phyloP scores from a whole-genome alignment of 1,139 yeast species.

The Yamadazyma oceani region DNA sequence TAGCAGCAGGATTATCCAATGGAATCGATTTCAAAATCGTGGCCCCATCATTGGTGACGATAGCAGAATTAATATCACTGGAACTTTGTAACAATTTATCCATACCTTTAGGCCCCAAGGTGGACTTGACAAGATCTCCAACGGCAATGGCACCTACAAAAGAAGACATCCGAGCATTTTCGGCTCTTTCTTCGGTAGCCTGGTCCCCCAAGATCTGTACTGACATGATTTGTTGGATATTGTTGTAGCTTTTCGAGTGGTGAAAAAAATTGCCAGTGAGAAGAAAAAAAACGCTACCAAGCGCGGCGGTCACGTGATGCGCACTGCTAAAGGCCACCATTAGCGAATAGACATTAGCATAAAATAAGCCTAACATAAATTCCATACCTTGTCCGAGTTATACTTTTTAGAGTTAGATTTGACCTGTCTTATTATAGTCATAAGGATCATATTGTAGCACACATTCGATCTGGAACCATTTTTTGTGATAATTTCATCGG shows the following conservation, averaged over 20 bases:
- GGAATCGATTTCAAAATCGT: constrained; percentile 94
- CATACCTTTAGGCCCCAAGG: constrained; percentile 98
- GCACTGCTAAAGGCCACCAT: no score
- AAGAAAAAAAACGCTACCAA: no score
- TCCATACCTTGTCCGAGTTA: no score
- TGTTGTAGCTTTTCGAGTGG: constrained; percentile 3
- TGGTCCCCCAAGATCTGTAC: constrained; percentile 96
- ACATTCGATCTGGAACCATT: no score
- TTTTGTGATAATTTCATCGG: no score
- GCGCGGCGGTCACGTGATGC: no score
- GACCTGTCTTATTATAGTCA: no score
- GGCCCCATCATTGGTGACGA: constrained; percentile 98
- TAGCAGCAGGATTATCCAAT: constrained; percentile 97
- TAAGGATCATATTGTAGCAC: no score
- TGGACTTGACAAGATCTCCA: constrained; percentile 93
- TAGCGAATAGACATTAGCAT: no score
- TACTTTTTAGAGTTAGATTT: no score
- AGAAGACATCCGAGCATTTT: constrained; percentile 94
- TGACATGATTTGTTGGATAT: constrained; percentile 56
- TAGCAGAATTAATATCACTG: constrained; percentile 64
- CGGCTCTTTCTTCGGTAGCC: constrained; percentile 96
- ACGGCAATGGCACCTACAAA: constrained; percentile 99
- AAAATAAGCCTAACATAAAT: no score
- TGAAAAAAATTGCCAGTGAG: no score
- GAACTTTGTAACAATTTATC: constrained; percentile 91